Evolutionary conservation across 139 green algal species (phyloP).

Genomic region (Desmodesmus armatus): DNA sequence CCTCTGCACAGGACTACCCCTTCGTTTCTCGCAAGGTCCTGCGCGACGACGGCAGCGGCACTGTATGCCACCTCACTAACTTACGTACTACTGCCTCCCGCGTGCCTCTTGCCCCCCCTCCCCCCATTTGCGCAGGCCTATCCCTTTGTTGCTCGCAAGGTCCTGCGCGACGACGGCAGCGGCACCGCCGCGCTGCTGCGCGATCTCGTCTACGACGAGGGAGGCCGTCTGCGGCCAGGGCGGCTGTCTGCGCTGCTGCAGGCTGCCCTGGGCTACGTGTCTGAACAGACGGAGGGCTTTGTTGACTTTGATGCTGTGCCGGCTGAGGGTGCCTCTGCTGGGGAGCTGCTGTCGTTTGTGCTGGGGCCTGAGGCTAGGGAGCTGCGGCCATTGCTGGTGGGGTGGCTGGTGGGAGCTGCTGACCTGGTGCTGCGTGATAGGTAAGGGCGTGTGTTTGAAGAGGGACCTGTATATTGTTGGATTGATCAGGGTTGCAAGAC

Average conservation of each 20-base stretch:
- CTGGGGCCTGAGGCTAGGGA: constrained; percentile 73
- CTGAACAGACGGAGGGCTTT: constrained; percentile 70
- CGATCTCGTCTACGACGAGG: constrained; percentile 75
- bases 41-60: constrained; percentile 67
- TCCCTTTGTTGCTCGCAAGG: constrained; percentile 83
- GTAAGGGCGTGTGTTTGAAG: constrained; percentile 7
- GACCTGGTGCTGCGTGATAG: constrained; percentile 79
- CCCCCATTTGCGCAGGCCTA: constrained; percentile 72
- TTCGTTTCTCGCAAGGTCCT: constrained; percentile 83
- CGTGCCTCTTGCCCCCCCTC: background rate
- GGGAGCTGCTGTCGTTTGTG: constrained; percentile 75
- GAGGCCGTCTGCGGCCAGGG: constrained; percentile 61
- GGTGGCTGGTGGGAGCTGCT: constrained; percentile 60
- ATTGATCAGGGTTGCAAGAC: no score
- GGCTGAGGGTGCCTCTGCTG: constrained; percentile 67
- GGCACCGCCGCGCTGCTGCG: constrained; percentile 65
- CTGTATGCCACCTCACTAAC: no score
- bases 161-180: constrained; percentile 72
- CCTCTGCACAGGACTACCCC: constrained; percentile 89
- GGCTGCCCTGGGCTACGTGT: constrained; percentile 80
- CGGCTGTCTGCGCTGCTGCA: constrained; percentile 82
- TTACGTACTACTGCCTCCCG: no score
- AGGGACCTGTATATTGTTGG: no score
- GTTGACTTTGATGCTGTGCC: constrained; percentile 85
- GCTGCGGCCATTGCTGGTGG: constrained; percentile 75